Percentiles rank a stretch among this genome's conserved stretches.
phyloP scores from a whole-genome alignment of 2,329 filamentous ascomycete genomes.

The Paradendryphiella salina region DNA sequence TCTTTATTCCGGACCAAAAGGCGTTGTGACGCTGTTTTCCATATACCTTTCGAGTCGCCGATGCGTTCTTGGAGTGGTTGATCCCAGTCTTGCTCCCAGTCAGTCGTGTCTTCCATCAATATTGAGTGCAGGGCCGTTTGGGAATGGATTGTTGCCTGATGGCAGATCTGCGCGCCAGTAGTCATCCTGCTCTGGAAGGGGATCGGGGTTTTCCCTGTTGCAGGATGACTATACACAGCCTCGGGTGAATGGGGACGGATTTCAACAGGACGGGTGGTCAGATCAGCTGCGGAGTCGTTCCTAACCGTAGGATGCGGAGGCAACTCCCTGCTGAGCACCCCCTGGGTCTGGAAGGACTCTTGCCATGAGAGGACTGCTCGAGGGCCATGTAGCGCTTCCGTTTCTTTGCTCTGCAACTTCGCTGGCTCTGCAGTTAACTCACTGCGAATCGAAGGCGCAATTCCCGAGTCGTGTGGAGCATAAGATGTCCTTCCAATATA shows the following conservation, averaged over 20 bases:
- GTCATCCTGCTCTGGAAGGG: neutral
- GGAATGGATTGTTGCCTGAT: neutral
- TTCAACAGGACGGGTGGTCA: slow-evolving; percentile 3
- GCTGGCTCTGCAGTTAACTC: neutral
- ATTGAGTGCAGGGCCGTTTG: neutral
- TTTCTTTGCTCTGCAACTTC: neutral
- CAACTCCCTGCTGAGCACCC: neutral
- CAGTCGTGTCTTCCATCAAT: neutral
- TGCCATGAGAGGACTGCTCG: slow-evolving; percentile 8
- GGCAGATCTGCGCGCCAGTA: neutral
- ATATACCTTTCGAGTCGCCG: slow-evolving; percentile 5
- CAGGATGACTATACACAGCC: neutral
- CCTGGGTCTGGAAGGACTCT: slow-evolving; percentile 11
- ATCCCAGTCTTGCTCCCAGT: slow-evolving; percentile 14
- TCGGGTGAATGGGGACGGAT: neutral
- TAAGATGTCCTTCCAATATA: neutral
- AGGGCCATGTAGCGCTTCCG: neutral
- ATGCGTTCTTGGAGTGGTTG: slow-evolving; percentile 9
- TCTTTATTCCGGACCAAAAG: slow-evolving; percentile 9
- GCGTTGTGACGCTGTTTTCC: slow-evolving; percentile 8
- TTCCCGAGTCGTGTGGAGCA: neutral
- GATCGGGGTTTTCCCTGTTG: neutral
- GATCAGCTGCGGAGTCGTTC: slow-evolving; percentile 10
- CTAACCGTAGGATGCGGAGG: neutral
- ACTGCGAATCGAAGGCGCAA: neutral